Evolutionary conservation across 2,329 filamentous ascomycete genomes (phyloP).

Genomic region (Penicillium sp.): DNA sequence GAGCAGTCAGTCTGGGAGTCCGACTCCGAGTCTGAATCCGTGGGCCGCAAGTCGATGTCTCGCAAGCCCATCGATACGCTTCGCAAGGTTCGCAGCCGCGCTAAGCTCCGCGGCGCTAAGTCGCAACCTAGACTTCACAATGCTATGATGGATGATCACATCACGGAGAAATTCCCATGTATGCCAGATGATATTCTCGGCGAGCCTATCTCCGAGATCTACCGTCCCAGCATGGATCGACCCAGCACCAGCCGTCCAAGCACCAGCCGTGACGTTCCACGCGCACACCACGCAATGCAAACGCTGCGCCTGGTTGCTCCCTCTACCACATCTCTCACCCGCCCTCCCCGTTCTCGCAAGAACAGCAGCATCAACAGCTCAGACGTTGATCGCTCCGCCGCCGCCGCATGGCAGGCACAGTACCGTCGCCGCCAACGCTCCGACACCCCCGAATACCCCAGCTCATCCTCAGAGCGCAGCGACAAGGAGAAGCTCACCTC

Average conservation of each 20-base stretch:
- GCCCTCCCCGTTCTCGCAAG: conserved; percentile 25
- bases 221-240: conserved; percentile 21
- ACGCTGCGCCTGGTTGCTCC: conserved; percentile 40
- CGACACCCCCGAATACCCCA: conserved; percentile 26
- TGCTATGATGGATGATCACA: conserved; percentile 21
- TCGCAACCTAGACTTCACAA: conserved; percentile 37
- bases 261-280: conserved; percentile 28
- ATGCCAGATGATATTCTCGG: conserved; percentile 27
- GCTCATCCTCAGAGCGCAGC: conserved; percentile 8
- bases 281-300: conserved; percentile 24
- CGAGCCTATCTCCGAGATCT: conserved; percentile 13
- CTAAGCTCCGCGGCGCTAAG: conserved; percentile 41
- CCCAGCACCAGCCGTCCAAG: conserved; percentile 21
- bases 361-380: conserved; percentile 26
- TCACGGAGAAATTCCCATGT: conserved; percentile 31
- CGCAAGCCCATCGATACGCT: conserved; percentile 41
- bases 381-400: conserved; percentile 37
- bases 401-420: conserved; percentile 39
- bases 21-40: conserved; percentile 39
- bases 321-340: conserved; percentile 36
- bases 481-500: conserved; percentile 33
- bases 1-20: conserved; percentile 46
- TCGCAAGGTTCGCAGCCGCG: conserved; percentile 43
- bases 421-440: conserved; percentile 35
- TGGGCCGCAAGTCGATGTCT: conserved; percentile 37